Evolutionary conservation across 1,284 basidiomycete species (phyloP), one percentile per base, ranked within the genome.

Genomic region (Trichosporon coremiiforme): DNA sequence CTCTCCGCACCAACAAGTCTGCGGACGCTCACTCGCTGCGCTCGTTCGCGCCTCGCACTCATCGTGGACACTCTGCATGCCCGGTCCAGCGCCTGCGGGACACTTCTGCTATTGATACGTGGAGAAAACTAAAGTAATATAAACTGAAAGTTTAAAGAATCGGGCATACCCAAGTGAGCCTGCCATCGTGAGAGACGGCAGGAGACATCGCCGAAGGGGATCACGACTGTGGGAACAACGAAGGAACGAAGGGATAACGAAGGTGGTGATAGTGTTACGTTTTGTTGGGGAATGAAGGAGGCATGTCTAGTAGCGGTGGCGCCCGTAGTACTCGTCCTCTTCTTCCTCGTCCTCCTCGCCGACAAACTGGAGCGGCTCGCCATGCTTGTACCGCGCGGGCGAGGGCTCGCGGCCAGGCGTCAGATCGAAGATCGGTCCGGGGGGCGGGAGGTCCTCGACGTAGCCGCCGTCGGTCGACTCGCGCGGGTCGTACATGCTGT

Each of bases 351-450:
- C 64, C 41, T 65, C 64, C 41, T 53, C 64, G 25, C 41, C 20
- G 41, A 29, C 80, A 71, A 82, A 82, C n/a, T 94, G 91, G 76
- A 95, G 85, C 31, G 93, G 93, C 31, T 91, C 91, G 41, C 93
- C 93, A 78, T 95, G 93, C 38, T 91, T 84, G 78, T 95, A 94
- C 66, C 92, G 87, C 45, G 85, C 87, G 6, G 92, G 92, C 76
- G 89, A 90, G 12, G 85, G 83, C 73, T 83, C 81, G 83, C 71
- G 87, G 79, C 66, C 89, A 86, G 69, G 86, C 76, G 70, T 89
- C 85, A 73, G 76, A 67, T 82, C 81, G 63, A 86, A 80, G 22
- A 84, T 84, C 17, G 85, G 74, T 81, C 71, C 76, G 71, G 74
- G 80, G 17, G 77, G 74, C 25, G 75, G 71, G 1, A 66, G 68